These are phyloP conservation scores for Brassica carinata DNA, from an alignment of 345 rosid genomes.

Conservation along the genomic window DNA sequence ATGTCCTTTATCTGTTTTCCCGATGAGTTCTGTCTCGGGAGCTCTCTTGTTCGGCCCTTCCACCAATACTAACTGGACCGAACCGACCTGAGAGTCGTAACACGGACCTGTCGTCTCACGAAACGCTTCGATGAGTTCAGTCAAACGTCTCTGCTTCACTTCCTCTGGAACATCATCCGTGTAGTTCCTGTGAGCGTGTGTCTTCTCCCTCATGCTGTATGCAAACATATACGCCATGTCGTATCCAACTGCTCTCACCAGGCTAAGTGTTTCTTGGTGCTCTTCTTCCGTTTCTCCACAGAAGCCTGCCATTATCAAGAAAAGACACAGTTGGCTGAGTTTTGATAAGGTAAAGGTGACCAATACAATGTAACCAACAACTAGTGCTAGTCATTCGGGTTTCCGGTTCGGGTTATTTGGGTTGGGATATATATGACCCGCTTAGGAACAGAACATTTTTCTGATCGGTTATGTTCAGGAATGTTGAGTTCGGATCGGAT, in stretches of 20 bases:
- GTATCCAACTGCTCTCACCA: conserved; percentile 68
- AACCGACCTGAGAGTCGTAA: conserved; percentile 73
- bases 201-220: conserved; percentile 93
- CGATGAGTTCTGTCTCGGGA: conserved; percentile 82
- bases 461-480: neutral
- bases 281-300: conserved; percentile 96
- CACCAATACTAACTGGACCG: conserved; percentile 67
- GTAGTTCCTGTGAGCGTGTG: conserved; percentile 84
- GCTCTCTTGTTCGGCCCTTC: conserved; percentile 96
- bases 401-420: neutral
- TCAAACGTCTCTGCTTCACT: conserved; percentile 83
- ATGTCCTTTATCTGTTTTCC: conserved; percentile 88
- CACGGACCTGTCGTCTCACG: conserved; percentile 79
- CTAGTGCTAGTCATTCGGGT: neutral
- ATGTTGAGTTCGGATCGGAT: neutral
- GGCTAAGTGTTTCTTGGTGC: conserved; percentile 72
- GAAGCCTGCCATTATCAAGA: conserved; percentile 55
- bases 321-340: neutral
- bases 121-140: conserved; percentile 76
- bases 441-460: neutral
- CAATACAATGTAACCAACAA: conserved; percentile 1
- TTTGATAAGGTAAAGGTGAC: neutral
- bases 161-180: conserved; percentile 78
- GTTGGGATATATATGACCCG: neutral
- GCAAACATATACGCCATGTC: conserved; percentile 99